These are phyloP conservation scores for Xylaria sp. DNA, from an alignment of 2,329 filamentous ascomycete genomes.

Conservation along the genomic window DNA sequence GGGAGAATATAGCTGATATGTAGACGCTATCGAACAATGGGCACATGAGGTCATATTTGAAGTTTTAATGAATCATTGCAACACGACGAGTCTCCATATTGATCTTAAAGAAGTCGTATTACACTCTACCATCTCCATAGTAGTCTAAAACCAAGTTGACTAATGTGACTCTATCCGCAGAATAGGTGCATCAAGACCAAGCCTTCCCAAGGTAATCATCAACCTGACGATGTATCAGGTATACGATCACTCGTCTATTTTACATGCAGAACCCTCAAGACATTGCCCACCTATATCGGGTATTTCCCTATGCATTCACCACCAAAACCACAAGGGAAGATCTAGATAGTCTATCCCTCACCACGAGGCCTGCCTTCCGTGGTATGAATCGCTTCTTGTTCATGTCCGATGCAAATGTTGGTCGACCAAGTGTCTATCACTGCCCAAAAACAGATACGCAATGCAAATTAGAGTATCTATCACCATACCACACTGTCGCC, in stretches of 20 bases:
- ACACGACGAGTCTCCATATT: background rate
- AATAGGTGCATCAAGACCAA: conserved; percentile 1
- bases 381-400: background rate
- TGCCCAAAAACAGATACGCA: conserved; percentile 1
- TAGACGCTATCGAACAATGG: background rate
- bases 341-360: background rate
- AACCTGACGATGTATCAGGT: background rate
- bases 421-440: background rate
- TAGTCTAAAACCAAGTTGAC: background rate
- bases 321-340: background rate
- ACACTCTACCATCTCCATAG: background rate
- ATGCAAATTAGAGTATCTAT: conserved; percentile 13
- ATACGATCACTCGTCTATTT: background rate
- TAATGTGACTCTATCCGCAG: background rate
- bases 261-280: conserved; percentile 12
- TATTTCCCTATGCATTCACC: background rate
- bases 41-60: background rate
- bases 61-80: background rate
- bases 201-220: background rate
- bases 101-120: background rate
- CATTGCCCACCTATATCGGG: background rate
- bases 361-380: background rate
- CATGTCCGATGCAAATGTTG: conserved; percentile 1
- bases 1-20: background rate
- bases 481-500: background rate